A percentile compares a stretch with the other conserved stretches of the same genome.
phyloP scores from a whole-genome alignment of 768 basidiomycete species.

The Tulasnella sp. region DNA sequence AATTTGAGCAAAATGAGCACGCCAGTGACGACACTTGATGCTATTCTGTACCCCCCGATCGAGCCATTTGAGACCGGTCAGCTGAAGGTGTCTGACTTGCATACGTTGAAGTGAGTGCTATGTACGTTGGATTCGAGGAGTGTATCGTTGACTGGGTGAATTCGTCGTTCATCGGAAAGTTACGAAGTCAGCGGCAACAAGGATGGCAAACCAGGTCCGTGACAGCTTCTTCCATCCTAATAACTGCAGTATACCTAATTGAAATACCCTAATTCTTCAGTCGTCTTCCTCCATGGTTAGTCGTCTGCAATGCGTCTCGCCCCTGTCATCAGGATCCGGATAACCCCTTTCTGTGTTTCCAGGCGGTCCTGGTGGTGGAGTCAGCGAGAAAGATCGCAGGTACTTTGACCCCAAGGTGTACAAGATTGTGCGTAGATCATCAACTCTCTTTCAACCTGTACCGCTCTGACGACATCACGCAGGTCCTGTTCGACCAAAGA shows the following conservation, averaged over 20 bases:
- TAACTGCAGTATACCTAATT: not conserved
- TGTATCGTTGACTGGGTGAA: not conserved
- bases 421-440: conserved; percentile 39
- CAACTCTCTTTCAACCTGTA: too few relatives aligned
- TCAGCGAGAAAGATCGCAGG: conserved; percentile 48
- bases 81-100: conserved; percentile 26
- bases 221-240: conserved; percentile 17
- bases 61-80: conserved; percentile 24
- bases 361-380: conserved; percentile 78
- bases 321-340: too few relatives aligned
- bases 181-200: conserved; percentile 74
- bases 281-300: conserved; percentile 67
- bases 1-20: too few relatives aligned
- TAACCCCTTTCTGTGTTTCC: not conserved
- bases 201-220: conserved; percentile 56
- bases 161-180: conserved; percentile 30
- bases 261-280: conserved; percentile 27
- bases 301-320: not conserved
- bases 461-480: too few relatives aligned
- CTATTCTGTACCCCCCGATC: conserved; percentile 21
- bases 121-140: not conserved
- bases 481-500: conserved; percentile 74
- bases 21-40: too few relatives aligned
- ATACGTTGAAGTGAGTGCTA: conserved; percentile 24
- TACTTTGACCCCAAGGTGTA: conserved; percentile 83